phyloP scores from a whole-genome alignment of 495 filamentous ascomycete genomes.

The Talaromyces proteolyticus region DNA sequence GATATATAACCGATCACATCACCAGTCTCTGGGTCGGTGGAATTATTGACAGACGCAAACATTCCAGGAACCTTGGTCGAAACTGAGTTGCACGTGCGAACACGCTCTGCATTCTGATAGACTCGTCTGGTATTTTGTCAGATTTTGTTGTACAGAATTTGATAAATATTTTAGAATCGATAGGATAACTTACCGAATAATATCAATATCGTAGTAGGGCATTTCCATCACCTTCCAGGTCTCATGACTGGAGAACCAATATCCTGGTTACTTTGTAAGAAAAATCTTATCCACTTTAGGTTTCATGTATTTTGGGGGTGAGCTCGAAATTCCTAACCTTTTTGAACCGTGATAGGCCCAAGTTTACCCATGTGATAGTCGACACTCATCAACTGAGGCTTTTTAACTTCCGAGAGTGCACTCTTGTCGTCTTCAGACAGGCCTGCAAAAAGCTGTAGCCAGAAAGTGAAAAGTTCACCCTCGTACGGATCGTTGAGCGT shows the following conservation, averaged over 20 bases:
- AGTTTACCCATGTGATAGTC: slow-evolving; percentile 22
- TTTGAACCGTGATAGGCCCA: slow-evolving; percentile 29
- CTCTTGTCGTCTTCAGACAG: slow-evolving; percentile 18
- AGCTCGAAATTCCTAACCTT: slow-evolving; percentile 12
- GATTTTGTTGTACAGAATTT: no score
- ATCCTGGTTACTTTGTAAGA: slow-evolving; percentile 12
- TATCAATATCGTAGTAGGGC: slow-evolving; percentile 26
- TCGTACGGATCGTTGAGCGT: slow-evolving; percentile 26
- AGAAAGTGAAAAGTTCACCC: slow-evolving; percentile 30
- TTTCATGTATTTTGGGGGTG: background rate
- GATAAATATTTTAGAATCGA: no score
- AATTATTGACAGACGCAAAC: slow-evolving; percentile 31
- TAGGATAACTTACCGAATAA: slow-evolving; percentile 17
- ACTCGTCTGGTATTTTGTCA: no score
- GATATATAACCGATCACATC: slow-evolving; percentile 26
- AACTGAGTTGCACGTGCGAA: slow-evolving; percentile 28
- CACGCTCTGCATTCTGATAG: slow-evolving; percentile 26
- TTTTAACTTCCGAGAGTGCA: slow-evolving; percentile 20
- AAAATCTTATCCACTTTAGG: background rate
- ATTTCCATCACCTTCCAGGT: slow-evolving; percentile 31
- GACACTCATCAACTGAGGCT: slow-evolving; percentile 22
- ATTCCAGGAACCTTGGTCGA: slow-evolving; percentile 21
- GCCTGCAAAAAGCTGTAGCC: slow-evolving; percentile 27
- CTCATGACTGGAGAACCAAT: slow-evolving; percentile 30
- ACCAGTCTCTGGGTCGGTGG: slow-evolving; percentile 18